Evolutionary conservation across 768 basidiomycete species (phyloP).

Genomic region (Rhizopogon roseolus): DNA sequence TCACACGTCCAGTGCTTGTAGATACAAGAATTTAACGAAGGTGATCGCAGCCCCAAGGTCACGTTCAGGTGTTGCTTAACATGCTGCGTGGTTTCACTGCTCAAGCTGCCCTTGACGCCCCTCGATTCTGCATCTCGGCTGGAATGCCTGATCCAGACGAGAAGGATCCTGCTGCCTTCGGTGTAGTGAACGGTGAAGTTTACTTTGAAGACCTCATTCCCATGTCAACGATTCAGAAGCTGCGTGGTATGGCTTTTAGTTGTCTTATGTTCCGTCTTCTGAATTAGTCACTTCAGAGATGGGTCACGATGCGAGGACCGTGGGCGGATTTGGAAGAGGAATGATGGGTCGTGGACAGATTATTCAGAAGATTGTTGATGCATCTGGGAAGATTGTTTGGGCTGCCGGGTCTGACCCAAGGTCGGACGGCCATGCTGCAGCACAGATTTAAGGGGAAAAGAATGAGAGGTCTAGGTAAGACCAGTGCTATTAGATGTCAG

Average conservation of each 20-base stretch:
- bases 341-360: conserved; percentile 85
- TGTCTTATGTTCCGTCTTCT: not conserved
- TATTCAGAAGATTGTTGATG: conserved; percentile 73
- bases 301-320: conserved; percentile 78
- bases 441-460: conserved; percentile 57
- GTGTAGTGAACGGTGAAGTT: conserved; percentile 72
- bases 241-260: conserved; percentile 49
- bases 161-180: conserved; percentile 40
- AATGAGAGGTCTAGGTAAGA: not conserved
- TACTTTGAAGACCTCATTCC: conserved; percentile 86
- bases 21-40: not conserved
- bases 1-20: not conserved
- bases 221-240: conserved; percentile 52
- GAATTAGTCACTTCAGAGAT: conserved; percentile 46
- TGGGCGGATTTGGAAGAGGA: conserved; percentile 54
- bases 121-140: conserved; percentile 93
- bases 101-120: conserved; percentile 90
- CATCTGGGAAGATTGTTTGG: conserved; percentile 78
- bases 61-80: conserved; percentile 91
- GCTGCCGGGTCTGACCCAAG: conserved; percentile 90
- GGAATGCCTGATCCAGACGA: conserved; percentile 61
- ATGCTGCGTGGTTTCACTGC: conserved; percentile 82
- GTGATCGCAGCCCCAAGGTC: conserved; percentile 76
- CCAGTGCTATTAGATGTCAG: not conserved
- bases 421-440: conserved; percentile 82